Base-by-base conservation (phyloP, 306 rosid genomes). In the Potentilla sterilis region DNA sequence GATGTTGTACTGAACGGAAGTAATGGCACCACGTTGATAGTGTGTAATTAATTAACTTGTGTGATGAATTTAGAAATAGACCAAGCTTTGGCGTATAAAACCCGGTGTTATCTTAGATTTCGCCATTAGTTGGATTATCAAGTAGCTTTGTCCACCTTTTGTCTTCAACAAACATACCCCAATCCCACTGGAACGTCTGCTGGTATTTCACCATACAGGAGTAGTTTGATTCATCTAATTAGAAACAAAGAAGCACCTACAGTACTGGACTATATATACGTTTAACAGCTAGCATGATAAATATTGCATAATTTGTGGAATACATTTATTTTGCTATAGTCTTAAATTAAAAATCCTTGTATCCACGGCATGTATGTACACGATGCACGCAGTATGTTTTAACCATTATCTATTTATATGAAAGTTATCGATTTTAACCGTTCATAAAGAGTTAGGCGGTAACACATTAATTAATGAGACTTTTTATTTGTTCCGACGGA, bases 161-260 rank as follows among this genome's bases (percentile, higher is more conserved):
- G 46, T 19, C 51, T 67, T 57, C 59, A 32, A 21, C 32, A 43
- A 41, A 54, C 48, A 18, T 22, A 69, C 4, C 81, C 72, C 76
- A 69, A 34, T 65, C 49, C 19, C 16, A 78, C 15, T 15, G 71
- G 81, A 78, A 77, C 44, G 40, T 11, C 41, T 70, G 69, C 49
- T 44, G 70, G 57, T 47, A 47, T 47, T 47, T 47, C 4, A 47
- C 51, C 16, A 13, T 13, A 47, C 52, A 47, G 18, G 52, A 47
- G 16, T 14, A 47, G 52, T 47, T 47, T 47, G 16, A 47, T 47
- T 15, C 52, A 47, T 37, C 3, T 37, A 47, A 12, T 1, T 11
- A 14, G 52, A 47, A 47, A 47, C 18, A 47, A 14, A 47, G 4
- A 13, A 13, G 52, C 52, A 47, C 52, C 52, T 37, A 37, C 5